phyloP scores from a whole-genome alignment of 2,329 filamentous ascomycete genomes.

The Bisporella sp. region DNA sequence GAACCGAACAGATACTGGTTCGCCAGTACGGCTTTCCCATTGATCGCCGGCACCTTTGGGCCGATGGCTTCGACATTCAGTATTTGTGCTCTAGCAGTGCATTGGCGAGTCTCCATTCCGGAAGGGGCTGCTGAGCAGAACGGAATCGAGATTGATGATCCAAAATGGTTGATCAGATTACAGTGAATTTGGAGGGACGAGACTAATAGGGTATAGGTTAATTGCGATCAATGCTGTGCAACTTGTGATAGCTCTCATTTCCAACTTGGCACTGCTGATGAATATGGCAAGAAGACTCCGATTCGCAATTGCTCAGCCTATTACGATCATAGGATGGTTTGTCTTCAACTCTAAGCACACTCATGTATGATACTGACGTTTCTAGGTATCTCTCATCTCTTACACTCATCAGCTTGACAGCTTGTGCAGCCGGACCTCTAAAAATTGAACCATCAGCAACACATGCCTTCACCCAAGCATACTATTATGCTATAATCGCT shows the following conservation, averaged over 20 bases:
- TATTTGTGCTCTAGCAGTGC: conserved; percentile 75
- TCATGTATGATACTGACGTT: background rate
- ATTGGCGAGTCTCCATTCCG: conserved; percentile 60
- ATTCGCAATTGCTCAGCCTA: conserved; percentile 74
- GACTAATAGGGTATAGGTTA: conserved; percentile 41
- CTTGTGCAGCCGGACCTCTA: conserved; percentile 57
- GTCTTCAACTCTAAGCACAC: conserved; percentile 33
- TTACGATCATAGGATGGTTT: conserved; percentile 78
- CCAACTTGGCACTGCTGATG: conserved; percentile 75
- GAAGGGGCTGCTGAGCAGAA: conserved; percentile 42
- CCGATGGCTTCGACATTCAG: conserved; percentile 84
- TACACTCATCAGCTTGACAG: conserved; percentile 58
- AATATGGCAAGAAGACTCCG: conserved; percentile 79
- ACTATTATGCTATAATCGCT: conserved; percentile 78
- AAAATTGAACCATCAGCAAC: conserved; percentile 37
- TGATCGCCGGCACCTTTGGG: conserved; percentile 77
- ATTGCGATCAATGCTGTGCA: conserved; percentile 72
- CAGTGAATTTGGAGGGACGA: background rate
- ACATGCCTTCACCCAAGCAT: conserved; percentile 71
- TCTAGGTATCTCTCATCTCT: conserved; percentile 50
- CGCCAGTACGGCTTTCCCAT: conserved; percentile 59
- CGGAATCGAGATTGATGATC: conserved; percentile 56
- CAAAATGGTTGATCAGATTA: conserved; percentile 64
- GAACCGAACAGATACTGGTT: conserved; percentile 46
- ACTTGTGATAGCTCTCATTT: conserved; percentile 65